phyloP scores from a whole-genome alignment of 345 rosid species.

The Lepidium sativum region DNA sequence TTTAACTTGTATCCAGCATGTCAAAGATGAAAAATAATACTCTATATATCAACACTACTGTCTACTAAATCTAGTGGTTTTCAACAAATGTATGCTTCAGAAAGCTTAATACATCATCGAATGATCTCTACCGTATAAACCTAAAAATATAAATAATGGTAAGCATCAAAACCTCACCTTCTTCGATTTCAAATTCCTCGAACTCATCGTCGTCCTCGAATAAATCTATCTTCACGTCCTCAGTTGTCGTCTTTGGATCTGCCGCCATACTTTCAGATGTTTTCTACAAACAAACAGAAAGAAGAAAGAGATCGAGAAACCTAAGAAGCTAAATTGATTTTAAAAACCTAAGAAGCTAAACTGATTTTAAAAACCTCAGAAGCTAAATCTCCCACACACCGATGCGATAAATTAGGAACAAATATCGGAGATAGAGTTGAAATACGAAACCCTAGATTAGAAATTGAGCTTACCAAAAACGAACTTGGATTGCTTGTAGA shows the following conservation, averaged over 20 bases:
- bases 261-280: conserved; percentile 41
- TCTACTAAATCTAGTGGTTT: background rate
- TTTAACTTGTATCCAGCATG: background rate
- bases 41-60: background rate
- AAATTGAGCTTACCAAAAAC: background rate
- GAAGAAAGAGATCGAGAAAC: conserved; percentile 9
- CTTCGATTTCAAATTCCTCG: conserved; percentile 66
- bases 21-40: background rate
- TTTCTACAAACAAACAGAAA: conserved; percentile 29
- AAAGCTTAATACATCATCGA: background rate
- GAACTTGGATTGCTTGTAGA: background rate
- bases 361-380: too few species aligned
- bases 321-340: conserved; percentile 14
- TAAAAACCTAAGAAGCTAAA: conserved; percentile 11
- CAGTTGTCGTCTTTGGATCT: conserved; percentile 13
- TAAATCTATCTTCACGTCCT: conserved; percentile 73
- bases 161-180: conserved; percentile 32
- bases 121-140: background rate
- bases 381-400: conserved; percentile 21
- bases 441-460: background rate
- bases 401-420: background rate
- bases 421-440: background rate
- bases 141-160: background rate
- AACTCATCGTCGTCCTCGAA: conserved; percentile 96
- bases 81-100: background rate